These are phyloP conservation scores for Sphagnum contortum DNA, from an alignment of 225 moss, liverwort and hornwort genomes.

Conservation along the genomic window DNA sequence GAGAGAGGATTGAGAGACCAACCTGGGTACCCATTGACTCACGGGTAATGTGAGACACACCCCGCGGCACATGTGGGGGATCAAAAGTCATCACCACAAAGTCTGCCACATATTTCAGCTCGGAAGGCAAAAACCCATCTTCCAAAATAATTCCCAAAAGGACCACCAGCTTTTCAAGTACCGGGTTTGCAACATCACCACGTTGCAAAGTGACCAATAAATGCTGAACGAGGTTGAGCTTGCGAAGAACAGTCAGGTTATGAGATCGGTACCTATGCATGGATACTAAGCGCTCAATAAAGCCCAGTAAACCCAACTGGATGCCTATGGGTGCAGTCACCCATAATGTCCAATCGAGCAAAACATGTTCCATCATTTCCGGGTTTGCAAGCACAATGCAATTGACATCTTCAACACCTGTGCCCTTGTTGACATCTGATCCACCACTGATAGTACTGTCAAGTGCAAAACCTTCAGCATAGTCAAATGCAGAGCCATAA, in stretches of 20 bases:
- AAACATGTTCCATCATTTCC: slow-evolving; percentile 96
- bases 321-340: slow-evolving; percentile 66
- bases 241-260: slow-evolving; percentile 69
- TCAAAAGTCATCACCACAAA: slow-evolving; percentile 97
- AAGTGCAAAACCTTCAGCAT: slow-evolving; percentile 28
- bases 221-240: slow-evolving; percentile 81
- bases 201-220: slow-evolving; percentile 82
- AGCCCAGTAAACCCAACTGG: slow-evolving; percentile 66
- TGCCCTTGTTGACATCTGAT: slow-evolving; percentile 26
- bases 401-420: slow-evolving; percentile 27
- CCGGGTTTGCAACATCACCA: slow-evolving; percentile 66
- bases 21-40: slow-evolving; percentile 73
- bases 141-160: slow-evolving; percentile 77
- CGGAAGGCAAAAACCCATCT: slow-evolving; percentile 74
- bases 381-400: slow-evolving; percentile 68
- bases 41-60: slow-evolving; percentile 50
- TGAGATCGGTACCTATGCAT: slow-evolving; percentile 89
- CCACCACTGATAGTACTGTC: slow-evolving; percentile 28
- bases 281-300: slow-evolving; percentile 72
- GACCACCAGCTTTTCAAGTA: slow-evolving; percentile 77
- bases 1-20: not conserved
- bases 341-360: slow-evolving; percentile 90
- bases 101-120: slow-evolving; percentile 89
- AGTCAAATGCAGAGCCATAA: slow-evolving; percentile 37
- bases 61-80: slow-evolving; percentile 65